Evolutionary conservation across 2,329 filamentous ascomycete genomes (phyloP).

Genomic region (Colletotrichum aenigma): DNA sequence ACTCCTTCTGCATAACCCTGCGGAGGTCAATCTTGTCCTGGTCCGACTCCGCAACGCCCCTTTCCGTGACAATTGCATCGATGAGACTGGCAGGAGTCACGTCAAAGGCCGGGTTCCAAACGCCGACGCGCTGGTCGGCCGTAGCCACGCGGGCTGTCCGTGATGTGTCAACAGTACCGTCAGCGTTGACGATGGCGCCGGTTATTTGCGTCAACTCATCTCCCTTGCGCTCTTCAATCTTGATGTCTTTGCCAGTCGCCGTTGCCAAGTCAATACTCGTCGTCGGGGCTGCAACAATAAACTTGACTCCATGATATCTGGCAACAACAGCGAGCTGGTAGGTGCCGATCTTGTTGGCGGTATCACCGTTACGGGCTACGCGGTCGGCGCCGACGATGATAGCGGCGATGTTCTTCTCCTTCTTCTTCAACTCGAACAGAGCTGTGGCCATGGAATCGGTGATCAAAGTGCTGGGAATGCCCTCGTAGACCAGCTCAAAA

Average conservation of each 20-base stretch:
- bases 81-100: slow-evolving; percentile 89
- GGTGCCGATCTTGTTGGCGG: slow-evolving; percentile 97
- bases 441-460: slow-evolving; percentile 97
- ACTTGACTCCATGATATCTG: slow-evolving; percentile 86
- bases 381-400: slow-evolving; percentile 95
- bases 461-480: slow-evolving; percentile 88
- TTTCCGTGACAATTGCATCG: slow-evolving; percentile 93
- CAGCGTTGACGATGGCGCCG: slow-evolving; percentile 71
- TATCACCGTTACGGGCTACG: slow-evolving; percentile 95
- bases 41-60: slow-evolving; percentile 77
- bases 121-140: slow-evolving; percentile 76
- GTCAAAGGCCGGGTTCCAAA: slow-evolving; percentile 98
- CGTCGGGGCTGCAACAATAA: slow-evolving; percentile 91
- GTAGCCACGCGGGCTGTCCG: slow-evolving; percentile 77
- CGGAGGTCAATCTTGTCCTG: slow-evolving; percentile 73
- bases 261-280: slow-evolving; percentile 92
- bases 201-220: slow-evolving; percentile 86
- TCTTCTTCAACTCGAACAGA: slow-evolving; percentile 70
- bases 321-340: slow-evolving; percentile 93
- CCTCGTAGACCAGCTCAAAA: slow-evolving; percentile 94
- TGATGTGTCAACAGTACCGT: slow-evolving; percentile 66
- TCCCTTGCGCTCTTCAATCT: slow-evolving; percentile 85
- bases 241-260: slow-evolving; percentile 76
- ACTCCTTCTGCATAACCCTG: slow-evolving; percentile 60
- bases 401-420: slow-evolving; percentile 73